These are phyloP conservation scores for Neonectria ditissima DNA, from an alignment of 2,329 filamentous ascomycete genomes.

Conservation along the genomic window DNA sequence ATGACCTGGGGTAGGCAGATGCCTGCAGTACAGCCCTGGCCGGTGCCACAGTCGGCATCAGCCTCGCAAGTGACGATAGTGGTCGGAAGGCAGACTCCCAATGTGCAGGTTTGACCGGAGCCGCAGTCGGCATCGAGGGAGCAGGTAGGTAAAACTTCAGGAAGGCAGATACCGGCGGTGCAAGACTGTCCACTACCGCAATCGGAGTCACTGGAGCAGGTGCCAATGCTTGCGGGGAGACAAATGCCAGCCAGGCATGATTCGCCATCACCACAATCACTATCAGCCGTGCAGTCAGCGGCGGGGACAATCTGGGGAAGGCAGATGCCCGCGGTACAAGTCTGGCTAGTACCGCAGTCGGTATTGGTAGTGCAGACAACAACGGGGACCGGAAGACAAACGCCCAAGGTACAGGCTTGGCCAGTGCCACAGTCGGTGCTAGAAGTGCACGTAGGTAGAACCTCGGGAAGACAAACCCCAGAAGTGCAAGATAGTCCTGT, in stretches of 20 bases:
- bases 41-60: background rate
- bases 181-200: conserved; percentile 10
- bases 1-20: conserved; percentile 6
- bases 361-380: conserved; percentile 1
- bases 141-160: background rate
- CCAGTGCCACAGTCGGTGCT: background rate
- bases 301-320: background rate
- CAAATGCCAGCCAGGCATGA: conserved; percentile 11
- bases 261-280: conserved; percentile 2
- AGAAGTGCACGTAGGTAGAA: background rate
- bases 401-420: background rate
- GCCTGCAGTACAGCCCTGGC: conserved; percentile 2
- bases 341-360: background rate
- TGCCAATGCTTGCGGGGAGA: conserved; percentile 1
- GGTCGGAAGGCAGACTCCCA: background rate
- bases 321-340: conserved; percentile 9
- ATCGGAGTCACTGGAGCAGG: background rate
- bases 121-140: background rate
- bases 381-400: background rate
- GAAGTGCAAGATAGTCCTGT: background rate
- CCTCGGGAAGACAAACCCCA: background rate
- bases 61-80: background rate
- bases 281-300: background rate
- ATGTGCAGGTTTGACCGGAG: background rate
- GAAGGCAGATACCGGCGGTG: conserved; percentile 5